Evolutionary conservation across 1,284 basidiomycete species (phyloP).

Genomic region (Ganoderma meredithae): DNA sequence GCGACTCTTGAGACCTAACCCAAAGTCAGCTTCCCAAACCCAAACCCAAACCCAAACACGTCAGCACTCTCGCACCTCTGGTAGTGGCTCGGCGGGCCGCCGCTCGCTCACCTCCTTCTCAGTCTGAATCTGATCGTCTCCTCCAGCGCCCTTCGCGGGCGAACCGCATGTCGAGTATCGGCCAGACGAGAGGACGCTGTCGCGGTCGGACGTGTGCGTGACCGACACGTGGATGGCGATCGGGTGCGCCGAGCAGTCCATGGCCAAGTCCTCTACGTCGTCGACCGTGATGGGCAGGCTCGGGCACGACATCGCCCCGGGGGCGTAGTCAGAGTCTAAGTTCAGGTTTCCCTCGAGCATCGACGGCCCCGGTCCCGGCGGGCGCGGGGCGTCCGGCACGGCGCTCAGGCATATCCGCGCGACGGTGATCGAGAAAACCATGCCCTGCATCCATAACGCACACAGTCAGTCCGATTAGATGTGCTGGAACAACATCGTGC

Average conservation of each 20-base stretch:
- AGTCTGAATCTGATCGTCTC: background rate
- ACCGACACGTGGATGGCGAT: conserved; percentile 32
- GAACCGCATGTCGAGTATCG: conserved; percentile 5
- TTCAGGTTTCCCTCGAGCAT: conserved; percentile 5
- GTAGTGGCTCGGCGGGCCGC: no score
- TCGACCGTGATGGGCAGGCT: conserved; percentile 3
- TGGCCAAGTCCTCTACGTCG: background rate
- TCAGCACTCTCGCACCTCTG: background rate
- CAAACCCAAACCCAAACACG: background rate
- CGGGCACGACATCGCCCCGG: conserved; percentile 1
- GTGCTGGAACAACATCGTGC: no score
- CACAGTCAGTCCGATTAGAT: no score
- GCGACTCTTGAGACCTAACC: background rate
- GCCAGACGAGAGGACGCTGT: conserved; percentile 15
- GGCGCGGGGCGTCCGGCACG: conserved; percentile 12
- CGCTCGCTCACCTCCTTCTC: background rate
- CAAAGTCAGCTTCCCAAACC: background rate
- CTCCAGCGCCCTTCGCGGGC: background rate
- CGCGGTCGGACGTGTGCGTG: conserved; percentile 21
- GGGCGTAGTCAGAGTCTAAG: background rate
- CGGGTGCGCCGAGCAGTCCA: conserved; percentile 8
- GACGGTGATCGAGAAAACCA: conserved; percentile 29
- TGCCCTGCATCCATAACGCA: background rate
- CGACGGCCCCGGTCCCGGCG: conserved; percentile 13
- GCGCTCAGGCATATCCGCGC: conserved; percentile 26